Evolutionary conservation across 2,329 filamentous ascomycete species (phyloP).

Genomic region (Colletotrichum orchidophilum): DNA sequence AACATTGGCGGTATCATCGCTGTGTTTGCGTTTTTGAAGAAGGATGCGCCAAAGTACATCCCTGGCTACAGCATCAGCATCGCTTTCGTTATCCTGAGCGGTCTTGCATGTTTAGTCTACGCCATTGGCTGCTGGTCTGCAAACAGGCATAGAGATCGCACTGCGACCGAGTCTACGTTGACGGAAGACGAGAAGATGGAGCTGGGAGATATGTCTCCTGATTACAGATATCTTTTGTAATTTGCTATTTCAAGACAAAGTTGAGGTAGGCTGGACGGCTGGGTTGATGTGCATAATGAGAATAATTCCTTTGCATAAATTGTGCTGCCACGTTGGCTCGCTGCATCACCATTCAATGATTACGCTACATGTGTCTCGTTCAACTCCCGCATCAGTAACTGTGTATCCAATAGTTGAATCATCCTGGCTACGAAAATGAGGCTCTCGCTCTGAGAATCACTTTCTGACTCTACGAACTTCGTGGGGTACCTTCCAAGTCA

Average conservation of each 20-base stretch:
- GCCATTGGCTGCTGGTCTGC: slow-evolving; percentile 64
- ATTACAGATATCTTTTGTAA: slow-evolving; percentile 68
- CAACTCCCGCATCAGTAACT: background rate
- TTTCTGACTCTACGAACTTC: background rate
- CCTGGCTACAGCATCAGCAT: slow-evolving; percentile 83
- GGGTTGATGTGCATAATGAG: background rate
- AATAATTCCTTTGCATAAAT: background rate
- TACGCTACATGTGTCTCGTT: background rate
- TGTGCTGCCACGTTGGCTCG: background rate
- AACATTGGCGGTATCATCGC: slow-evolving; percentile 84
- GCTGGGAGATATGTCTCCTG: slow-evolving; percentile 67
- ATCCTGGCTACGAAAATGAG: background rate
- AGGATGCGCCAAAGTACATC: slow-evolving; percentile 74
- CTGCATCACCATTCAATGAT: background rate
- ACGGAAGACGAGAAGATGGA: slow-evolving; percentile 71
- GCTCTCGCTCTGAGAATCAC: background rate
- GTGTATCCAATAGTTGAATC: background rate
- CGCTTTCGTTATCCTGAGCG: slow-evolving; percentile 75
- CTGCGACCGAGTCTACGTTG: slow-evolving; percentile 53
- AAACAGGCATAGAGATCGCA: slow-evolving; percentile 68
- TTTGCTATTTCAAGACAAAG: background rate
- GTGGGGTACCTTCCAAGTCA: background rate
- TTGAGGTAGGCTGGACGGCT: background rate
- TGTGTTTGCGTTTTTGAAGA: slow-evolving; percentile 73
- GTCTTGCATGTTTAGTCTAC: slow-evolving; percentile 69